Evolutionary conservation across 2,329 filamentous ascomycete genomes (phyloP).

Genomic region (Rugonectria rugulosa): DNA sequence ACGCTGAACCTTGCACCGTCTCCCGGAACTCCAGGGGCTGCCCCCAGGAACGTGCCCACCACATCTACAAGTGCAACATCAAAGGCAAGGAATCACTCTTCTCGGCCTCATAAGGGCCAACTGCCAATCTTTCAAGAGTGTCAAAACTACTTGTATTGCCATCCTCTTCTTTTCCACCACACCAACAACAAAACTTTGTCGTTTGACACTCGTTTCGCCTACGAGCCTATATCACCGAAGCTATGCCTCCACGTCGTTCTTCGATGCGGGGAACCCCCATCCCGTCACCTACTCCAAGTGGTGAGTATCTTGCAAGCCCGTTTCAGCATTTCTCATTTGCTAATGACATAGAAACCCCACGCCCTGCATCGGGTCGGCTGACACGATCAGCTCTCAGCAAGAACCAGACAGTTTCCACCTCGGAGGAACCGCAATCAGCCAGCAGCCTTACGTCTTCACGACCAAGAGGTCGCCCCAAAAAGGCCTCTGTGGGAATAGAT

Average conservation of each 20-base stretch:
- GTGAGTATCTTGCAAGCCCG: slow-evolving; percentile 21
- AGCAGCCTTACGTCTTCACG: slow-evolving; percentile 19
- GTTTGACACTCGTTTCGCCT: not conserved
- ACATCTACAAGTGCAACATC: not conserved
- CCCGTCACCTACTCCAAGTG: slow-evolving; percentile 23
- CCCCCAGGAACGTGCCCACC: not conserved
- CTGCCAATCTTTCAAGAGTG: too few relatives aligned
- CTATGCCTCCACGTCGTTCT: slow-evolving; percentile 43
- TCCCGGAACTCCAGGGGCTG: slow-evolving; percentile 8
- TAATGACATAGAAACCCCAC: slow-evolving; percentile 29
- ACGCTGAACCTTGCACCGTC: slow-evolving; percentile 23
- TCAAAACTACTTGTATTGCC: not conserved
- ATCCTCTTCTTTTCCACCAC: not conserved
- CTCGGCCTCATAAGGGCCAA: not conserved
- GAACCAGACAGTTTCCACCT: slow-evolving; percentile 20
- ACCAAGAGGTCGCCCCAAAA: slow-evolving; percentile 38
- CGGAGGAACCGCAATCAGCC: not conserved
- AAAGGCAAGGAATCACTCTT: not conserved
- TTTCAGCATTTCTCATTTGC: not conserved
- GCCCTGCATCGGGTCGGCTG: slow-evolving; percentile 29
- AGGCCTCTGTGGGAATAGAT: slow-evolving; percentile 14
- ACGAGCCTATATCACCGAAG: slow-evolving; percentile 3
- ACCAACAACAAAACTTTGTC: too few relatives aligned
- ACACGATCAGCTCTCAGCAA: slow-evolving; percentile 38
- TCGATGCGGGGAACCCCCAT: slow-evolving; percentile 29